Base-by-base conservation (phyloP, 371 early-diverging fungal species). In the Mucor circinelloides region DNA sequence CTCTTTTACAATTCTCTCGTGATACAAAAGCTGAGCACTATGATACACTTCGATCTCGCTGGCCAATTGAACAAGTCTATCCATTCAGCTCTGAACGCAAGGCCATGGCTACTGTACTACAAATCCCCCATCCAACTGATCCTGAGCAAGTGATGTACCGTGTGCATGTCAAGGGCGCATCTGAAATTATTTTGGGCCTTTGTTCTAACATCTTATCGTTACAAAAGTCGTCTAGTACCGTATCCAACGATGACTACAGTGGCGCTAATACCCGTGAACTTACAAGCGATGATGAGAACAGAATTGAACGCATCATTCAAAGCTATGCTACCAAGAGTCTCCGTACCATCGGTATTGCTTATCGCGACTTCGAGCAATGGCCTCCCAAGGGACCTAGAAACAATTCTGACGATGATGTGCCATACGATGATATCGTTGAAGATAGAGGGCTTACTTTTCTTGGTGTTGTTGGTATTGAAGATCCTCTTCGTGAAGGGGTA, bases 11-110 rank as follows among this genome's bases (percentile, higher is more conserved):
- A 54, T 89, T 83, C 63, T 78, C 85, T 50, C 84, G 74, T 9
- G 75, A 80, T 21, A 66, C 80, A n/a, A 86, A 81, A 32, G 85
- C 80, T 32, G 82, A 80, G 6, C 69, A 72, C 31, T 85, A 79
- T 74, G 80, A 80, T 10, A 42, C 56, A 2, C 73, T 87, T n/a
- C 81, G 93, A 5, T 80, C 80, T 4, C 67, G 73, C 8, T 66
- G 75, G 38, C 72, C 80, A 7, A 71, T 89, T 17, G 86, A 85
- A 9, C 87, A 89, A 58, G 69, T 91, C 17, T 89, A 81, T 54
- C 94, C 95, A 3, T 97, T 97, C 78, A 89, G 88, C 23, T 93
- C 94, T 12, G 91, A 91, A 31, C 85, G 89, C 28, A 97, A 97
- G 81, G 84, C 91, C 52, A 97, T 96, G 96, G 82, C 91, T n/a